A percentile compares a stretch with the other conserved stretches of the same genome.
phyloP scores from a whole-genome alignment of 2,329 filamentous ascomycete species.

The Colletotrichum abscissum region DNA sequence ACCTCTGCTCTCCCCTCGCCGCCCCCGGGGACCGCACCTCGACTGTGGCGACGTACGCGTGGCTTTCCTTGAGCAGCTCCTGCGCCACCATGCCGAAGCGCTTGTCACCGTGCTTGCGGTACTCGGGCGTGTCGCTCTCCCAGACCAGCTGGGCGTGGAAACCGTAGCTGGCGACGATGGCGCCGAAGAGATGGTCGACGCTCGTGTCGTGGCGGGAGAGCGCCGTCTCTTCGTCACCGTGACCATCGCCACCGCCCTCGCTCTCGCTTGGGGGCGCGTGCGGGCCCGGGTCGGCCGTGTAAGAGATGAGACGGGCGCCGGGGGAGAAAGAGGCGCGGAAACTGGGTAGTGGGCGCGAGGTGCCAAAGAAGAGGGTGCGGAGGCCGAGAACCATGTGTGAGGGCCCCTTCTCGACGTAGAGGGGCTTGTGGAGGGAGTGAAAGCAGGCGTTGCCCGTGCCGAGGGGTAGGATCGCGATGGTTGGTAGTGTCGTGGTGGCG shows the following conservation, averaged over 20 bases:
- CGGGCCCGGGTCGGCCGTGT: slow-evolving; percentile 38
- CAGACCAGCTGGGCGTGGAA: slow-evolving; percentile 90
- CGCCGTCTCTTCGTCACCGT: not conserved
- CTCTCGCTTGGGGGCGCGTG: not conserved
- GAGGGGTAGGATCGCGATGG: slow-evolving; percentile 67
- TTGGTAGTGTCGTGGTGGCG: slow-evolving; percentile 45
- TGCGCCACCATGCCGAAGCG: slow-evolving; percentile 88
- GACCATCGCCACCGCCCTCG: not conserved
- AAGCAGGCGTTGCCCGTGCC: slow-evolving; percentile 76
- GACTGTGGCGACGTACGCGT: slow-evolving; percentile 61
- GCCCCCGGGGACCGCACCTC: slow-evolving; percentile 17
- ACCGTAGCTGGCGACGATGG: slow-evolving; percentile 90
- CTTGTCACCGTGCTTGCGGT: slow-evolving; percentile 79
- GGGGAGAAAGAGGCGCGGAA: slow-evolving; percentile 72
- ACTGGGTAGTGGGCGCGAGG: slow-evolving; percentile 64
- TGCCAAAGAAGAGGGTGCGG: slow-evolving; percentile 70
- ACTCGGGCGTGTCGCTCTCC: slow-evolving; percentile 87
- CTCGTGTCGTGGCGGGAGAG: slow-evolving; percentile 43
- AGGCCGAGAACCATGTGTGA: slow-evolving; percentile 62
- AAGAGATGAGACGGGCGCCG: slow-evolving; percentile 62
- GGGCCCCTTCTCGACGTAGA: slow-evolving; percentile 53
- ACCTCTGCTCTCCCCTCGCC: not conserved
- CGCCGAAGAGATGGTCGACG: slow-evolving; percentile 69
- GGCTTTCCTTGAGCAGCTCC: slow-evolving; percentile 71
- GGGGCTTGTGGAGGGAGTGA: slow-evolving; percentile 70